Percentiles rank a stretch among this genome's conserved stretches.
Evolutionary conservation across 495 filamentous ascomycete species (phyloP).

Genomic region (Talaromyces nanjingensis): DNA sequence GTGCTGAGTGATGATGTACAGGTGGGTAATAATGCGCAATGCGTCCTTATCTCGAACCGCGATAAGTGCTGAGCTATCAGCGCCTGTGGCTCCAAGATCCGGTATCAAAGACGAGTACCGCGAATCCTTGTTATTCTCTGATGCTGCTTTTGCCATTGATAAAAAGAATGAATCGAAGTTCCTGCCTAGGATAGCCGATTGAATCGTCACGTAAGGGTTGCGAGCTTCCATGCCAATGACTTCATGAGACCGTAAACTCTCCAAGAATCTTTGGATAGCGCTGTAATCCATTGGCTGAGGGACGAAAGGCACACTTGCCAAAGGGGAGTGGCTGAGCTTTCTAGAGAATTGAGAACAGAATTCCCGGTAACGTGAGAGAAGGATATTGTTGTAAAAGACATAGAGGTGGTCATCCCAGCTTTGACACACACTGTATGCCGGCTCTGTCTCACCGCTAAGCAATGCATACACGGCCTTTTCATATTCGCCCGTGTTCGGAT

Average conservation of each 20-base stretch:
- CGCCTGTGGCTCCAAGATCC: constrained; percentile 17
- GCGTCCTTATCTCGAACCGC: constrained; percentile 35
- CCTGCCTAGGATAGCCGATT: constrained; percentile 39
- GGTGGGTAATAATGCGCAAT: constrained; percentile 38
- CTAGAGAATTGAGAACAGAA: constrained; percentile 40
- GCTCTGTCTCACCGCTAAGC: constrained; percentile 72
- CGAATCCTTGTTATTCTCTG: constrained; percentile 20
- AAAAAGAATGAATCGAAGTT: constrained; percentile 32
- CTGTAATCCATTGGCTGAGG: constrained; percentile 34
- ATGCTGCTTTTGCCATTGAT: constrained; percentile 31
- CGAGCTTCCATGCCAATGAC: constrained; percentile 31
- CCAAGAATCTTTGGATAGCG: constrained; percentile 33
- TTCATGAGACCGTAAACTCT: constrained; percentile 29
- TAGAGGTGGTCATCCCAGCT: constrained; percentile 91
- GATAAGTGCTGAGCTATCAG: constrained; percentile 31
- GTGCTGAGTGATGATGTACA: constrained; percentile 39
- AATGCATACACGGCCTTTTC: constrained; percentile 87
- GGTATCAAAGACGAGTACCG: constrained; percentile 25
- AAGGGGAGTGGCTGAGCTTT: constrained; percentile 33
- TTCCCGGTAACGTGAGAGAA: constrained; percentile 47
- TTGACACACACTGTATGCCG: constrained; percentile 67
- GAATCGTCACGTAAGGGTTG: constrained; percentile 40
- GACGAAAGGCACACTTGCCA: constrained; percentile 23
- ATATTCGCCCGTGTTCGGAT: constrained; percentile 61
- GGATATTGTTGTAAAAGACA: constrained; percentile 74